phyloP scores from a whole-genome alignment of 2,329 filamentous ascomycete species.

The Penicillium sumatraense region DNA sequence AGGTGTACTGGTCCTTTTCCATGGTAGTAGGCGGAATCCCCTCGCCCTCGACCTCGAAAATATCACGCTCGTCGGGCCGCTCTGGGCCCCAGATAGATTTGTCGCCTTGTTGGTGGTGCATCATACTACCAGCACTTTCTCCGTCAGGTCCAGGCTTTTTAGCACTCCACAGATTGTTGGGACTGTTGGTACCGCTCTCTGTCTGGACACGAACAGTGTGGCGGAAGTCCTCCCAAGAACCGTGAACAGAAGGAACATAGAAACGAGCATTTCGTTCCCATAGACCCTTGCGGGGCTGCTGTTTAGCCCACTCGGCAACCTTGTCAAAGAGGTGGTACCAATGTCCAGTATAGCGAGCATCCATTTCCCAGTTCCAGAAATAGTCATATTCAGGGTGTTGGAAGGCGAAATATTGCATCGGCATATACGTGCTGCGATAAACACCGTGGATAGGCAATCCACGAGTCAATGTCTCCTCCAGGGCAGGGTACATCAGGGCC shows the following conservation, averaged over 20 bases:
- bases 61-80: slow-evolving; percentile 70
- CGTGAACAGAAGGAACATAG: slow-evolving; percentile 77
- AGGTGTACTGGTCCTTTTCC: slow-evolving; percentile 79
- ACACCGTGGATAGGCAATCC: slow-evolving; percentile 85
- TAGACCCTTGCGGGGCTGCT: slow-evolving; percentile 76
- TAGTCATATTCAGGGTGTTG: slow-evolving; percentile 80
- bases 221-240: slow-evolving; percentile 78
- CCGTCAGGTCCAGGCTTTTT: slow-evolving; percentile 35
- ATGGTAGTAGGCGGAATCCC: slow-evolving; percentile 71
- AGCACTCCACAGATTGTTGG: slow-evolving; percentile 70
- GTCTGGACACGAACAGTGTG: slow-evolving; percentile 77
- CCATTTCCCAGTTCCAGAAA: slow-evolving; percentile 88
- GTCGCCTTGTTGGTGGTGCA: slow-evolving; percentile 49
- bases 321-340: slow-evolving; percentile 80
- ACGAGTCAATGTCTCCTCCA: slow-evolving; percentile 75
- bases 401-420: slow-evolving; percentile 88
- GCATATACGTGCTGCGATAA: slow-evolving; percentile 92
- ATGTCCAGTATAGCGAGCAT: slow-evolving; percentile 77
- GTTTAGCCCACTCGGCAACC: slow-evolving; percentile 69
- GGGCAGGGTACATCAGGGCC: slow-evolving; percentile 84
- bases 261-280: slow-evolving; percentile 82
- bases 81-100: slow-evolving; percentile 83
- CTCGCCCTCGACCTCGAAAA: slow-evolving; percentile 74
- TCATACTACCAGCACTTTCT: slow-evolving; percentile 13
- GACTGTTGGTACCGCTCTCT: slow-evolving; percentile 68